Percentiles rank a stretch among this genome's conserved stretches.
These are phyloP conservation scores for Puccinia triticina DNA, from an alignment of 1,284 basidiomycete species.

Conservation along the genomic window DNA sequence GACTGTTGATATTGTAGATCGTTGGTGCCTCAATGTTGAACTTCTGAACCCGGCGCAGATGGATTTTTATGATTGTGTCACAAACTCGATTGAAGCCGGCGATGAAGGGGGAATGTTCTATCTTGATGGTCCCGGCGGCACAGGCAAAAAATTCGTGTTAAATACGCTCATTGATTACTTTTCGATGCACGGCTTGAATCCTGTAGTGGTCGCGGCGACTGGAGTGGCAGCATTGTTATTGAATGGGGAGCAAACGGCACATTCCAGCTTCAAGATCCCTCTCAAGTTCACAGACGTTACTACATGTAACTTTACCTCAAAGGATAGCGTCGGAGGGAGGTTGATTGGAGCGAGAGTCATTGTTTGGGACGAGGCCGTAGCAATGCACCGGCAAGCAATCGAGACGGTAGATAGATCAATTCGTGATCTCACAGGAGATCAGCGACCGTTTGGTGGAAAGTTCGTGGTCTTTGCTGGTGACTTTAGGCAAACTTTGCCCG, in stretches of 20 bases:
- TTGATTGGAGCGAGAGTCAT: not conserved
- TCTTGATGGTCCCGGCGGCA: no score
- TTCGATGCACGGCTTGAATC: not conserved
- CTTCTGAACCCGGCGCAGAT: no score
- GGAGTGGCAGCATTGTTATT: slow-evolving; percentile 64
- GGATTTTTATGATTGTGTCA: no score
- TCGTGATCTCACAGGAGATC: not conserved
- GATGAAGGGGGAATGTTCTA: not conserved
- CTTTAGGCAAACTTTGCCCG: no score
- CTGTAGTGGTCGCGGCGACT: slow-evolving; percentile 56
- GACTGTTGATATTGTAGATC: no score
- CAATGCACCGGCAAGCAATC: not conserved
- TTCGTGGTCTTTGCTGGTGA: slow-evolving; percentile 4
- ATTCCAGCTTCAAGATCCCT: slow-evolving; percentile 64
- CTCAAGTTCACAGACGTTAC: not conserved
- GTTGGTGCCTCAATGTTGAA: no score
- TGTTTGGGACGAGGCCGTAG: slow-evolving; percentile 10
- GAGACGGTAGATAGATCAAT: not conserved
- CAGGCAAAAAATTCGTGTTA: not conserved
- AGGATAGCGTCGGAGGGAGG: not conserved
- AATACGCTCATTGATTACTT: not conserved
- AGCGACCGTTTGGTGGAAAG: slow-evolving; percentile 23
- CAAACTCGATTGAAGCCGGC: no score
- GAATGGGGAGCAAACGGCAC: slow-evolving; percentile 62
- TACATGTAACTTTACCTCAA: not conserved